Evolutionary conservation across 2,329 filamentous ascomycete genomes (phyloP).

Genomic region (Onygenales sp.): DNA sequence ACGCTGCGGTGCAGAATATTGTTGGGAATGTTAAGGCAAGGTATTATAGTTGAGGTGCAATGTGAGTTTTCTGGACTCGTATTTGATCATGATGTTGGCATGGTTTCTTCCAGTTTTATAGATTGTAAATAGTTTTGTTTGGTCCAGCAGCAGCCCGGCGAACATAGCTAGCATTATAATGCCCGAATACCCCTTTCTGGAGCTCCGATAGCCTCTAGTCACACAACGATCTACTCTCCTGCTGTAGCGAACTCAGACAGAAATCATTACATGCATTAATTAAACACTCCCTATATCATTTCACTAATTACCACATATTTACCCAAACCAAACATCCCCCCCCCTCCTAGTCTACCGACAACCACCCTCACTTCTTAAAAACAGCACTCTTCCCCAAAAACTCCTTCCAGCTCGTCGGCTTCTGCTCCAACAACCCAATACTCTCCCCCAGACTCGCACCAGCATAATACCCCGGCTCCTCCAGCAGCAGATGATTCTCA

Average conservation of each 20-base stretch:
- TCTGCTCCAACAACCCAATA: slow-evolving; percentile 16
- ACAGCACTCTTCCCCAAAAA: slow-evolving; percentile 13
- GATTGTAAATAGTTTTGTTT: too few relatives aligned
- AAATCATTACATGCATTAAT: too few relatives aligned
- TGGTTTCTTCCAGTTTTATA: too few relatives aligned
- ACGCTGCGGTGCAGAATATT: neutral
- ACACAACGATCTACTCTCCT: neutral
- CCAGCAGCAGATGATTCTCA: slow-evolving; percentile 45
- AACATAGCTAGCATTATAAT: too few relatives aligned
- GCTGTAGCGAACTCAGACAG: too few relatives aligned
- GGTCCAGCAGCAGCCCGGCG: too few relatives aligned
- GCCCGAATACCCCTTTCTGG: too few relatives aligned
- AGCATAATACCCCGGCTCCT: slow-evolving; percentile 45
- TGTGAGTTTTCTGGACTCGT: neutral
- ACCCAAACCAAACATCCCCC: neutral
- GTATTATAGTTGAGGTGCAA: slow-evolving; percentile 1
- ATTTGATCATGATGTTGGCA: too few relatives aligned
- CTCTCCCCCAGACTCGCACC: slow-evolving; percentile 25
- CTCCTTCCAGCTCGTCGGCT: slow-evolving; percentile 19
- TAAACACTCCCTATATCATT: neutral
- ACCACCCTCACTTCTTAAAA: neutral
- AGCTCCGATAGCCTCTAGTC: neutral
- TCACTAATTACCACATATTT: neutral
- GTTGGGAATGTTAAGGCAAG: slow-evolving; percentile 1
- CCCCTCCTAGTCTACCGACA: neutral